Percentiles rank a stretch among this genome's conserved stretches.
Evolutionary conservation across 164 flowering plant genomes (phyloP).

Genomic region (Warburgia ugandensis): DNA sequence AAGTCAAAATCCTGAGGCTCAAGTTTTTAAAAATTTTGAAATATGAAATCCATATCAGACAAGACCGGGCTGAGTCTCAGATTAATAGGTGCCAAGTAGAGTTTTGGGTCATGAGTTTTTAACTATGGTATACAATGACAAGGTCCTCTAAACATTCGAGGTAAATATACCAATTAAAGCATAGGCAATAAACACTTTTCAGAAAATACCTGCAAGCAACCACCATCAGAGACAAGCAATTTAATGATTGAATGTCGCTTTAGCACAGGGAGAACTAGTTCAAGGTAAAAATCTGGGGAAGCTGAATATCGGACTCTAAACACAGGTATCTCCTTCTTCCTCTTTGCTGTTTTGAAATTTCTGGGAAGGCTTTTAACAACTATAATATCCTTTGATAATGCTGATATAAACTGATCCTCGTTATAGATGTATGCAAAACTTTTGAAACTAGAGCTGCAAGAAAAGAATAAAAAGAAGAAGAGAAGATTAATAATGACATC

Average conservation of each 20-base stretch:
- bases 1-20: no score
- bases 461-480: slow-evolving; percentile 8
- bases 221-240: slow-evolving; percentile 77
- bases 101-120: no score
- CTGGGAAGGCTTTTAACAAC: slow-evolving; percentile 82
- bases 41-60: no score
- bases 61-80: no score
- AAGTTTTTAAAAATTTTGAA: no score
- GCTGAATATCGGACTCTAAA: slow-evolving; percentile 60
- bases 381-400: slow-evolving; percentile 62
- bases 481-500: slow-evolving; percentile 2
- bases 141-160: no score
- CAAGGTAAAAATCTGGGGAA: slow-evolving; percentile 63
- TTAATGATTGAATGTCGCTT: slow-evolving; percentile 70
- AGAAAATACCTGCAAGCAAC: slow-evolving; percentile 84
- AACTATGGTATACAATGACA: no score
- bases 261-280: slow-evolving; percentile 64
- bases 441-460: slow-evolving; percentile 75
- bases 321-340: slow-evolving; percentile 69
- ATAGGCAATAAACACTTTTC: background rate
- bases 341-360: slow-evolving; percentile 72
- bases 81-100: no score
- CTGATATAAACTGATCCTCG: slow-evolving; percentile 85
- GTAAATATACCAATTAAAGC: background rate
- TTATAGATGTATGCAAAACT: slow-evolving; percentile 92